Evolutionary conservation across 495 filamentous ascomycete genomes (phyloP).

Genomic region (Xylaria castorea): DNA sequence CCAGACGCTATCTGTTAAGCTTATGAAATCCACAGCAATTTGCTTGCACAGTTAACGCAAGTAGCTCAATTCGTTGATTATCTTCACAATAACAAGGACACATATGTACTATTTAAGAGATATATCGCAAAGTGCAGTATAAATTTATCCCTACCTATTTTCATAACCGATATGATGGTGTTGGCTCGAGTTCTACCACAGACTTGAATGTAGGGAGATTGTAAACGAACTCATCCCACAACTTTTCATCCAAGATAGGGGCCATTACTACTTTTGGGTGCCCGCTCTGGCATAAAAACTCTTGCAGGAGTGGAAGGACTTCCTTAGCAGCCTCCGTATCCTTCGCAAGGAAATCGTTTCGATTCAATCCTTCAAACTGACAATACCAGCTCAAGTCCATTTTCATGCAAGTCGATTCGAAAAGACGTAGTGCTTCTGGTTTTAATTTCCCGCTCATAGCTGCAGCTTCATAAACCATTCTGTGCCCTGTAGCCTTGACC

Average conservation of each 20-base stretch:
- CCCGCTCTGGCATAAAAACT: background rate
- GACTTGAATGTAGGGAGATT: constrained; percentile 21
- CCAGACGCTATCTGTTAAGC: too few relatives aligned
- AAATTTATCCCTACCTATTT: background rate
- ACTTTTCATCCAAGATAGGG: constrained; percentile 11
- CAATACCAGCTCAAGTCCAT: constrained; percentile 45
- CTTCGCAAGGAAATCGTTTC: constrained; percentile 15
- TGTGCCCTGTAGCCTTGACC: constrained; percentile 44
- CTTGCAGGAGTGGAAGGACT: constrained; percentile 11
- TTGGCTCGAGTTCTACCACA: background rate
- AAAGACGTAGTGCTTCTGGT: constrained; percentile 38
- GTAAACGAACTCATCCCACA: constrained; percentile 27
- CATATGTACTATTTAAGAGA: background rate
- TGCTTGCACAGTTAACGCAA: background rate
- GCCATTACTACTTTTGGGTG: background rate
- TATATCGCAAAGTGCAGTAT: background rate
- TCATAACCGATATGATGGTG: background rate
- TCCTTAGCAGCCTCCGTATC: background rate
- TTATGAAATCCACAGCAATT: too few relatives aligned
- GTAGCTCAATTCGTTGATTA: background rate
- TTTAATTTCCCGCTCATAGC: constrained; percentile 30
- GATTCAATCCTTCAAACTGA: constrained; percentile 8
- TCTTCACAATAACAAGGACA: background rate
- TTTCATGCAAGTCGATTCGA: constrained; percentile 41
- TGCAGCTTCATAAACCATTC: constrained; percentile 50